Evolutionary conservation across 192 early-diverging fungal genomes (phyloP), one percentile per base, ranked within the genome.

Genomic region (Backusella westeae): DNA sequence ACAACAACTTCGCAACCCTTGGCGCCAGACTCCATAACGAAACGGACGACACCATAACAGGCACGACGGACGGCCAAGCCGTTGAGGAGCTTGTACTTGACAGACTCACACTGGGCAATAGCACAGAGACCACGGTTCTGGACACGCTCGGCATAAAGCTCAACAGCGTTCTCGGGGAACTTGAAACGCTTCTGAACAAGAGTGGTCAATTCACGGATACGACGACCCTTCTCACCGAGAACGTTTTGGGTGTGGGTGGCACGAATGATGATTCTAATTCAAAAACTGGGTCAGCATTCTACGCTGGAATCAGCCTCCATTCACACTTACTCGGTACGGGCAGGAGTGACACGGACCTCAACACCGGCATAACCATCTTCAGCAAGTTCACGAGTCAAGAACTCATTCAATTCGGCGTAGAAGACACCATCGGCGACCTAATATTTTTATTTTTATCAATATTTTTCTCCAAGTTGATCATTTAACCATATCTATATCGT

Each of bases 331-430:
- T 99, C 96, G 78, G 97, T 99, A 82, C 96, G 96, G 74, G 96
- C 94, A 73, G 97, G 97, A 82, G 97, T 99, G 59, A 99, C 97
- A 82, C 97, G 96, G 87, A 99, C 96, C 89, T 99, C 97, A 81
- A 97, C 96, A 85, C 97, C 97, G 77, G 97, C 95, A 93, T 99
- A 99, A 89, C 97, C 97, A 84, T 99, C 96, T 85, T 91, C 90
- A 81, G 95, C 93, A 79, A 99, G 91, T 89, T 97, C 95, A 84
- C 96, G 96, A 85, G 94, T 93, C 88, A 99, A 94, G 92, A 97
- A 97, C 89, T 97, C 96, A 93, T 99, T 99, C 85, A 99, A 93
- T 89, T 99, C 98, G 87, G 98, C 96, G 92, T 96, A 98, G 91
- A 99, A 99, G 71, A 99, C 96, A 94, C 98, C 98, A 89, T 99